Evolutionary conservation across 805 yeast species (phyloP).

Genomic region (Candida ovalis): DNA sequence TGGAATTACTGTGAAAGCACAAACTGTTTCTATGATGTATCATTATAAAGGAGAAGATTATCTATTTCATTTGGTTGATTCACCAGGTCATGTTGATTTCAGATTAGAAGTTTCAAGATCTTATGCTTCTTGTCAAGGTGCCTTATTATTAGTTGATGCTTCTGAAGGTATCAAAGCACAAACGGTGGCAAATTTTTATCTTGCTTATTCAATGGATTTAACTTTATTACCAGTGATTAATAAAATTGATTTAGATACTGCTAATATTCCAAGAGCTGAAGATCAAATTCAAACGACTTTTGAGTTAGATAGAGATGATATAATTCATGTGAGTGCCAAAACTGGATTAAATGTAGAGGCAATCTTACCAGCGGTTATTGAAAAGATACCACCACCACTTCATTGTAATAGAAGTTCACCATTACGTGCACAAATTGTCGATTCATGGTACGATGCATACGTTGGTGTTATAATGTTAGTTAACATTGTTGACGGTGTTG

Average conservation of each 20-base stretch:
- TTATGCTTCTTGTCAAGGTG: conserved; percentile 96
- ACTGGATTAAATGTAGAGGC: conserved; percentile 77
- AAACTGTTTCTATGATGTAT: conserved; percentile 92
- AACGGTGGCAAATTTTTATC: conserved; percentile 93
- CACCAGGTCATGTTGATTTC: conserved; percentile 98
- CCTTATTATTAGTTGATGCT: conserved; percentile 85
- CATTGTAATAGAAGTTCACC: conserved; percentile 50
- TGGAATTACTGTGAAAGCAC: conserved; percentile 96
- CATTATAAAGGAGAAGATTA: conserved; percentile 66
- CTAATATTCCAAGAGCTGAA: conserved; percentile 74
- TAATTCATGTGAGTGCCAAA: conserved; percentile 87
- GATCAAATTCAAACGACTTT: conserved; percentile 84
- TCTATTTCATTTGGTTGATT: conserved; percentile 85
- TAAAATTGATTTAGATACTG: conserved; percentile 85
- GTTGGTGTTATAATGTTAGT: conserved; percentile 87
- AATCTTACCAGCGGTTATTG: conserved; percentile 78
- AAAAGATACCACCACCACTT: conserved; percentile 58
- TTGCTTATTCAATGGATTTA: conserved; percentile 83
- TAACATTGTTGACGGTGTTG: conserved; percentile 76
- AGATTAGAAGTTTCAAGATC: conserved; percentile 90
- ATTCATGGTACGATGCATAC: conserved; percentile 95
- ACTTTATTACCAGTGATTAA: conserved; percentile 85
- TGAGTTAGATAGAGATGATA: conserved; percentile 70
- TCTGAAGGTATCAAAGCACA: conserved; percentile 97
- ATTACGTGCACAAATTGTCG: conserved; percentile 77